phyloP scores from a whole-genome alignment of 2,329 filamentous ascomycete genomes.

The Pyricularia pennisetigena region DNA sequence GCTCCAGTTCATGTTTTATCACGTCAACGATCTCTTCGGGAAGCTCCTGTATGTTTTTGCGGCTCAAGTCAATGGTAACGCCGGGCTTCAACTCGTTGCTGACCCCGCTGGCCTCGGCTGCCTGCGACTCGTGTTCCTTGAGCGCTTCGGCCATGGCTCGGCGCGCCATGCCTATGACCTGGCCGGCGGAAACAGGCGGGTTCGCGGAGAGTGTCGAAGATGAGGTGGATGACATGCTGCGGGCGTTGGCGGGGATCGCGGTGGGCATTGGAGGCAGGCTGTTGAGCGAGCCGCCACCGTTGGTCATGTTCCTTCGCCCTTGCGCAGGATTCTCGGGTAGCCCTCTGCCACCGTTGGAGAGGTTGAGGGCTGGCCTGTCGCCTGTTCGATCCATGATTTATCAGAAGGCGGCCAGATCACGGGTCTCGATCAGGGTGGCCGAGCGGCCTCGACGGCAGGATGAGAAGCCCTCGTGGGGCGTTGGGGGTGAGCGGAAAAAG shows the following conservation, averaged over 20 bases:
- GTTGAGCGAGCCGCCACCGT: conserved; percentile 19
- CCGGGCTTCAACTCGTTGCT: conserved; percentile 57
- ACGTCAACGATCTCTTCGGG: conserved; percentile 67
- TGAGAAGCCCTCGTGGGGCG: conserved; percentile 1
- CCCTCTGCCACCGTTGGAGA: conserved; percentile 13
- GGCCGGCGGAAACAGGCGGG: conserved; percentile 45
- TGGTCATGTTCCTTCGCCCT: conserved; percentile 17
- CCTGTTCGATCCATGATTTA: conserved; percentile 9
- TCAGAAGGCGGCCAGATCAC: not conserved
- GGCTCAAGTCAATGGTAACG: conserved; percentile 69
- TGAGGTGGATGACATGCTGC: conserved; percentile 34
- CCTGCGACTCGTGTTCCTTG: conserved; percentile 54
- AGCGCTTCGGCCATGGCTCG: conserved; percentile 59
- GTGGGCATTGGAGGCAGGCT: conserved; percentile 24
- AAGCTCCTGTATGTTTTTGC: conserved; percentile 60
- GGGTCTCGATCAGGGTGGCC: not conserved
- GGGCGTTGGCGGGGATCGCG: conserved; percentile 36
- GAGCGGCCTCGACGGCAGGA: not conserved
- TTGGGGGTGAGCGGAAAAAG: not conserved
- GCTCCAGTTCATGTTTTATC: conserved; percentile 63
- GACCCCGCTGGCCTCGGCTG: conserved; percentile 47
- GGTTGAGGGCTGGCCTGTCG: conserved; percentile 1
- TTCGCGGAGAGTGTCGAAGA: conserved; percentile 30
- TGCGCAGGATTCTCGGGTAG: conserved; percentile 26
- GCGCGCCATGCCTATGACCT: conserved; percentile 56